phyloP scores from a whole-genome alignment of 2,329 filamentous ascomycete species.

The Thyridium curvatum region DNA sequence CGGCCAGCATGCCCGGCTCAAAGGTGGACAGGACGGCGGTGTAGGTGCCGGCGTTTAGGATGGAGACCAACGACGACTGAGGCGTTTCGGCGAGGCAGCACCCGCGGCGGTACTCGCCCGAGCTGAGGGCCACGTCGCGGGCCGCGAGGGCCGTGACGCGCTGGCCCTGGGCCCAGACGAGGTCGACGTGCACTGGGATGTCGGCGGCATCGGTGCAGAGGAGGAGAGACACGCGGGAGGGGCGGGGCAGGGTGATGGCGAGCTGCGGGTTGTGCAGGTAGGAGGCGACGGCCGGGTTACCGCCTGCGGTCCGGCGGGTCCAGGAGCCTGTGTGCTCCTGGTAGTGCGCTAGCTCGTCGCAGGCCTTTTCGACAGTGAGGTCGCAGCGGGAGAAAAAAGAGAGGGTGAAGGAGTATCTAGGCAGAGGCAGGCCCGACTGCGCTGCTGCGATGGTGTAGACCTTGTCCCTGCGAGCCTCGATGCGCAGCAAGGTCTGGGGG shows the following conservation, averaged over 20 bases:
- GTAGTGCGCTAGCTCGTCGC: conserved; percentile 50
- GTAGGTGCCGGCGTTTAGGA: conserved; percentile 67
- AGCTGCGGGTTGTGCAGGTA: conserved; percentile 91
- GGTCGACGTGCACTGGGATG: conserved; percentile 74
- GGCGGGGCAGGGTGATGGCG: conserved; percentile 49
- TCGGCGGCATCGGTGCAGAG: conserved; percentile 62
- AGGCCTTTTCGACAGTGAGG: conserved; percentile 56
- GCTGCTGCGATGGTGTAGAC: conserved; percentile 49
- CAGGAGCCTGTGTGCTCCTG: conserved; percentile 60
- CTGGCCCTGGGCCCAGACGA: conserved; percentile 62
- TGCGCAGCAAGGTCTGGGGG: conserved; percentile 78
- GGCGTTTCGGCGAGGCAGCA: conserved; percentile 60
- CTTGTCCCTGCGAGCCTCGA: conserved; percentile 44
- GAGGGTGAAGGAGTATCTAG: conserved; percentile 77
- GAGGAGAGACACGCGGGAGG: conserved; percentile 63
- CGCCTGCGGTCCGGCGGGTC: conserved; percentile 76
- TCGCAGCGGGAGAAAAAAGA: conserved; percentile 68
- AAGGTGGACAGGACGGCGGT: conserved; percentile 90
- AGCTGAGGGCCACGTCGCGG: conserved; percentile 74
- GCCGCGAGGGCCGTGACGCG: conserved; percentile 63
- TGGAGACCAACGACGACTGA: conserved; percentile 17
- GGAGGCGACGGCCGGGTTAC: conserved; percentile 67
- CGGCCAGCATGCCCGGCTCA: conserved; percentile 68
- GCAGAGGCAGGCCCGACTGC: conserved; percentile 69
- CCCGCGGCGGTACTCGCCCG: conserved; percentile 81